Base-by-base conservation (phyloP, 2,329 filamentous ascomycete genomes). In the Nectriaceae sp. region DNA sequence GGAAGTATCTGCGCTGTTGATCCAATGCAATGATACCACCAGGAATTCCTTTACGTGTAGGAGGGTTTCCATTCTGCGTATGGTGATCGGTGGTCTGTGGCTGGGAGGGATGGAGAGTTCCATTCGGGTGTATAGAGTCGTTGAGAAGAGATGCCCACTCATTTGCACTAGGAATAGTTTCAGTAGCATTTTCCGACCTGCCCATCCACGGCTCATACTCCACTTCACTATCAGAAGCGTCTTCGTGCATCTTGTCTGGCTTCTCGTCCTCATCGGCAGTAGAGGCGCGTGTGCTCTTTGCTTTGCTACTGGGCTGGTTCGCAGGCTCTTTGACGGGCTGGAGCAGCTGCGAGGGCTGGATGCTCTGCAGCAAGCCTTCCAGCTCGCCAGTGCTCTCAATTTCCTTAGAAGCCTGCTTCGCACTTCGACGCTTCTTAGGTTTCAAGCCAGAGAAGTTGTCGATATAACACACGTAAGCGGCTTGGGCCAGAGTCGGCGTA, bases 1-100 rank as follows among this genome's bases (percentile, higher is more conserved):
- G 79, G 50, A 83, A 85, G 56, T 82, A 82, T 53, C 60, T 71
- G 19, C 55, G 67, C 50, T 76, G 74, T 47, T 75, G 68, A 18
- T 60, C 62, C 18, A 70, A 47, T 43, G 71, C 72, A 21, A 71
- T 64, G 10, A 64, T 60, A 5, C 62, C 62, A 4, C 52, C 52
- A 11, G 66, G 66, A 13, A 66, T 49, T 45, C 45, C 62, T 52
- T 42, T 49, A 35, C 26, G 61, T 50, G 19, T 54, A 29, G 21
- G 50, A 50, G 29, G 50, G 11, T 38, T 49, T 19, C 31, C 24
- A 24, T 41, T 46, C 20, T 47, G 40, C 6, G n/a, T 22, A 37
- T 40, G 4, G 15, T 16, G 8, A 11, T 26, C 33, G 3, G 11
- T 21, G 5, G n/a, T 16, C 10, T 39, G 4, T 10, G 11, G 5